A percentile compares a stretch with the other conserved stretches of the same genome.
Conservation (phyloP, 805 yeast genomes). For the Schizosaccharomyces osmophilus region DNA sequence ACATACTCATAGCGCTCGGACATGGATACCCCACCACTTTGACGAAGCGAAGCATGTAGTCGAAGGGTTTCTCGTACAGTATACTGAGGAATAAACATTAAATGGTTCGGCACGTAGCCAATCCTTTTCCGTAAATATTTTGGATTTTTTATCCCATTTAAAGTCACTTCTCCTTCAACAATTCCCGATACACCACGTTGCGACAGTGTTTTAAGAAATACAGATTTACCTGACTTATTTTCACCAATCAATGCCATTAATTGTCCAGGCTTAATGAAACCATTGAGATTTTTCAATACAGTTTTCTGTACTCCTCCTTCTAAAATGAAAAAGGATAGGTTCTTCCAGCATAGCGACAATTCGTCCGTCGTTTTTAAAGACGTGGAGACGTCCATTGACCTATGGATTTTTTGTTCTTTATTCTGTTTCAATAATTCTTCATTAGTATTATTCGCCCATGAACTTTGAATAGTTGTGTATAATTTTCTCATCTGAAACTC, state of each 20-base stretch:
- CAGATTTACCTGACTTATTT: slow-evolving; percentile 65
- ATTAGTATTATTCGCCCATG: slow-evolving; percentile 4
- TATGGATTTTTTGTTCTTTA: slow-evolving; percentile 12
- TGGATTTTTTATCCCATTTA: slow-evolving; percentile 37
- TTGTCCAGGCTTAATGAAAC: slow-evolving; percentile 68
- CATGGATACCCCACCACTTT: slow-evolving; percentile 26
- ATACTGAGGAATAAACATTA: slow-evolving; percentile 37
- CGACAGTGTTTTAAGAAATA: slow-evolving; percentile 44
- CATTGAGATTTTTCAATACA: slow-evolving; percentile 41
- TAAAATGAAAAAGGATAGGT: slow-evolving; percentile 45
- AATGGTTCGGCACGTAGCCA: slow-evolving; percentile 60
- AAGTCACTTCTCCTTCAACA: slow-evolving; percentile 41
- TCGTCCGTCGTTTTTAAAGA: neutral
- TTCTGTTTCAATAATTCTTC: slow-evolving; percentile 6
- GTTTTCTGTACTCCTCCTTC: slow-evolving; percentile 36
- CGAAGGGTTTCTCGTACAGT: slow-evolving; percentile 51
- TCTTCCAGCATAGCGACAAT: slow-evolving; percentile 47
- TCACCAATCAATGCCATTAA: slow-evolving; percentile 59
- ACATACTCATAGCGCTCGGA: slow-evolving; percentile 41
- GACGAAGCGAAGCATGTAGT: slow-evolving; percentile 46
- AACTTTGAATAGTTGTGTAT: slow-evolving; percentile 5
- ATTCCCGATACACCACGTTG: slow-evolving; percentile 48
- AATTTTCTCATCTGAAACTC: slow-evolving; percentile 20
- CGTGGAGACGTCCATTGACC: neutral
- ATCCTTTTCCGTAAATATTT: slow-evolving; percentile 39